These are phyloP conservation scores for Gelatoporia subvermispora DNA, from an alignment of 768 basidiomycete genomes.

Conservation along the genomic window DNA sequence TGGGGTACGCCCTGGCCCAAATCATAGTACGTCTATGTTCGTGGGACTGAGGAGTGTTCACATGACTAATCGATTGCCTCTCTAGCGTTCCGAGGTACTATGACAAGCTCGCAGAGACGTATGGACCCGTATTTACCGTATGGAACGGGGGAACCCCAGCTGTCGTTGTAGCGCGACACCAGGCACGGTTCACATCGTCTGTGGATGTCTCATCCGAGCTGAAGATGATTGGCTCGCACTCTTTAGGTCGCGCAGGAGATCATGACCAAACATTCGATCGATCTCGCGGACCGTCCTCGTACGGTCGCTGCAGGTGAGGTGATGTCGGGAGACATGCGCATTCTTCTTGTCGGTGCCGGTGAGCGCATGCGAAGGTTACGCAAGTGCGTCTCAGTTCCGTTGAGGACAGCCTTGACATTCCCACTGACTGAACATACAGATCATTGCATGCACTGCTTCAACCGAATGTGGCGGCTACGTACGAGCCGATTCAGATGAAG, in stretches of 20 bases:
- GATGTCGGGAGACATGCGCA: constrained; percentile 29
- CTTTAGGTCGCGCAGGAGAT: constrained; percentile 33
- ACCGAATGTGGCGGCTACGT: constrained; percentile 25
- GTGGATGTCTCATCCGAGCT: too few relatives aligned
- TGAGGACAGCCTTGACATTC: too few relatives aligned
- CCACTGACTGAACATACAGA: constrained; percentile 16
- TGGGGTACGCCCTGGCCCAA: constrained; percentile 11
- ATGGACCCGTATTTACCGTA: constrained; percentile 57
- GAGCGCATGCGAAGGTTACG: constrained; percentile 25
- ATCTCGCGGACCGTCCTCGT: constrained; percentile 32
- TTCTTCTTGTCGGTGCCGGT: constrained; percentile 22
- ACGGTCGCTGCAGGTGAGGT: constrained; percentile 30
- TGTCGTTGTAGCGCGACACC: constrained; percentile 41
- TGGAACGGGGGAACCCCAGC: constrained; percentile 41
- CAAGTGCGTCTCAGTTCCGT: constrained; percentile 17
- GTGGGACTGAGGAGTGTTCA: not conserved
- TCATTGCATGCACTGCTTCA: constrained; percentile 31
- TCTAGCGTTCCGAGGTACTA: constrained; percentile 7
- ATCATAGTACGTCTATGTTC: constrained; percentile 1
- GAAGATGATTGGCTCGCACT: not conserved
- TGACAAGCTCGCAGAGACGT: constrained; percentile 54
- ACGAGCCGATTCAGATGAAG: constrained; percentile 28
- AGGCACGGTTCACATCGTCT: constrained; percentile 8
- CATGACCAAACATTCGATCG: constrained; percentile 34
- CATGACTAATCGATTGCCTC: not conserved